Percentiles rank a stretch among this genome's conserved stretches.
Conservation (phyloP, 2,329 filamentous ascomycete species). For the Nothophaeocryptopus gaeumannii region DNA sequence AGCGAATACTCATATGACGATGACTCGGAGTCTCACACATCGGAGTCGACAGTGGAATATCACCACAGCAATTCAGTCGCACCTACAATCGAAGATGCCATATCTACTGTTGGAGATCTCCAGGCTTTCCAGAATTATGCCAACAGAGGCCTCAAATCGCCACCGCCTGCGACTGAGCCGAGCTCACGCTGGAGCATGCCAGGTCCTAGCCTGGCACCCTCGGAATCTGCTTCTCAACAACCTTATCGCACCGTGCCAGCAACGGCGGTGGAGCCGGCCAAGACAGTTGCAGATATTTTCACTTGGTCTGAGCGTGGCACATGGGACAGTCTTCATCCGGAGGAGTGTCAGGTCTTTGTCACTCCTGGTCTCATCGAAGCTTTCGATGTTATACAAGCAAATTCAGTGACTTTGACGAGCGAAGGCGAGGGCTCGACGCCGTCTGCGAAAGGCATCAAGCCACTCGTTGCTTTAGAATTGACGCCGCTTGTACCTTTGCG, state of each 20-base stretch:
- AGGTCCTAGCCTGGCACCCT: constrained; percentile 59
- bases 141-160: constrained; percentile 27
- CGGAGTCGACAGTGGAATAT: constrained; percentile 57
- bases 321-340: constrained; percentile 60
- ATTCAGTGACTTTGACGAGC: constrained; percentile 41
- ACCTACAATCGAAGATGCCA: constrained; percentile 13
- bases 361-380: constrained; percentile 65
- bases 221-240: constrained; percentile 77
- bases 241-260: constrained; percentile 57
- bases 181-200: constrained; percentile 14
- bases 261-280: constrained; percentile 48
- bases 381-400: constrained; percentile 54
- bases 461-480: constrained; percentile 71
- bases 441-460: constrained; percentile 42
- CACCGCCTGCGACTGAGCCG: constrained; percentile 22
- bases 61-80: constrained; percentile 39
- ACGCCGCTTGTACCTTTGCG: constrained; percentile 88
- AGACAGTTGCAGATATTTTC: constrained; percentile 59
- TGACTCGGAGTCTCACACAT: constrained; percentile 49
- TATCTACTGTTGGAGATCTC: constrained; percentile 34
- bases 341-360: constrained; percentile 62
- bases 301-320: constrained; percentile 61
- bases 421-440: constrained; percentile 42
- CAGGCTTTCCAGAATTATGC: constrained; percentile 35
- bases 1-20: constrained; percentile 53